A percentile compares a stretch with the other conserved stretches of the same genome.
phyloP scores from a whole-genome alignment of 1,284 basidiomycete genomes.

The Austroboletus novae-zelandiae region DNA sequence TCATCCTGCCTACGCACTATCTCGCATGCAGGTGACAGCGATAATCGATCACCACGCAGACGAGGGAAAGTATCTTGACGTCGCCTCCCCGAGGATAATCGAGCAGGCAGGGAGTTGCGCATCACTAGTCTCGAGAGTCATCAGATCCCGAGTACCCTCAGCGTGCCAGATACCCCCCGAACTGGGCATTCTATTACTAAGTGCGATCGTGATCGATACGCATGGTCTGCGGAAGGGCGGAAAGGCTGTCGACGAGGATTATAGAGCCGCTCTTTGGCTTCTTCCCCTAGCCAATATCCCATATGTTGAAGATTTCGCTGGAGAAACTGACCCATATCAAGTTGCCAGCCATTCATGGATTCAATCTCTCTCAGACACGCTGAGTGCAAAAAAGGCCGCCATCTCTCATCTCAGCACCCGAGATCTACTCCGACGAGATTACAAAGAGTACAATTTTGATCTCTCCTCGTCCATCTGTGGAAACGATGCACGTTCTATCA shows the following conservation, averaged over 20 bases:
- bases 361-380: constrained; percentile 46
- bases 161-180: constrained; percentile 46
- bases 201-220: constrained; percentile 83
- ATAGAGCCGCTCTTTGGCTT: constrained; percentile 60
- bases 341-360: constrained; percentile 38
- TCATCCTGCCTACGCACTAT: constrained; percentile 48
- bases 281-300: constrained; percentile 45
- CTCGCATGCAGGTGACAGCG: constrained; percentile 58
- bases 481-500: constrained; percentile 32
- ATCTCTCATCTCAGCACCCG: constrained; percentile 66
- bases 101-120: constrained; percentile 74
- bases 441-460: constrained; percentile 77
- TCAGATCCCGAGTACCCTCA: constrained; percentile 33
- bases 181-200: constrained; percentile 77
- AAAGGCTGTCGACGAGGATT: constrained; percentile 70
- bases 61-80: constrained; percentile 63
- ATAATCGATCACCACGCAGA: constrained; percentile 96
- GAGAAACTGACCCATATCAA: constrained; percentile 4
- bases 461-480: constrained; percentile 38
- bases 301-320: constrained; percentile 10
- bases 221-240: constrained; percentile 70
- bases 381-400: constrained; percentile 65
- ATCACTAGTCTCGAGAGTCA: constrained; percentile 68
- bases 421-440: constrained; percentile 87
- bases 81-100: constrained; percentile 68